Base-by-base conservation (phyloP, 129 eudicot genomes). In the Centaurea solstitialis region DNA sequence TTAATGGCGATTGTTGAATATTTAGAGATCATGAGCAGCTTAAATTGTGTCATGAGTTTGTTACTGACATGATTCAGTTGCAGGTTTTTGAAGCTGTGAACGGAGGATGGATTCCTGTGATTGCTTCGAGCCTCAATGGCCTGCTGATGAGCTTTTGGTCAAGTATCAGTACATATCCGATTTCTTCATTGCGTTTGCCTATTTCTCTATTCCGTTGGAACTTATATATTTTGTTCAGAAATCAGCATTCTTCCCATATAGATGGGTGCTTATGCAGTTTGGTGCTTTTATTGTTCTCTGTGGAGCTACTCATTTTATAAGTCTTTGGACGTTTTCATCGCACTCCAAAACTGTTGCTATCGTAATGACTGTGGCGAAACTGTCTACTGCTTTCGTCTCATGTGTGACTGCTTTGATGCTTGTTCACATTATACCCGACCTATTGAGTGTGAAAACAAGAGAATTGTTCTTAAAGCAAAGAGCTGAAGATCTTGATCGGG, bases 261-360 rank as follows among this genome's bases (percentile, higher is more conserved):
- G 91, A 88, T 86, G 88, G 94, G 94, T 87, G 23, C 90, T 90
- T 76, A 88, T 90, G 82, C 89, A 86, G 81, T 90, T 88, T 84
- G 92, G 90, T 67, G 92, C 92, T 1, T 90, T 90, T 70, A 87
- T 87, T 50, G 88, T 90, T 76, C 85, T 90, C 7, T 90, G 92
- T 82, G 94, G 94, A 23, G 87, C 94, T 4, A 88, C 91, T 18
- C 91, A 90, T 37, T 86, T 90, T 35, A 90, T 87, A 76, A 88
- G 81, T 74, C 73, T 90, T 20, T 88, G 90, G 91, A 90, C 90
- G 7, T 88, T 83, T 30, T 73, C 87, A 0, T 81, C 89, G 33
- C 93, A 90, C 78, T 82, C 93, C 37, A 90, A 80, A 81, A 90
- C 93, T 7, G 89, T 90, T 70, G 94, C 86, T 15, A 72, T 88